Evolutionary conservation across 345 rosid species (phyloP).

Genomic region (Syzygium jambos): DNA sequence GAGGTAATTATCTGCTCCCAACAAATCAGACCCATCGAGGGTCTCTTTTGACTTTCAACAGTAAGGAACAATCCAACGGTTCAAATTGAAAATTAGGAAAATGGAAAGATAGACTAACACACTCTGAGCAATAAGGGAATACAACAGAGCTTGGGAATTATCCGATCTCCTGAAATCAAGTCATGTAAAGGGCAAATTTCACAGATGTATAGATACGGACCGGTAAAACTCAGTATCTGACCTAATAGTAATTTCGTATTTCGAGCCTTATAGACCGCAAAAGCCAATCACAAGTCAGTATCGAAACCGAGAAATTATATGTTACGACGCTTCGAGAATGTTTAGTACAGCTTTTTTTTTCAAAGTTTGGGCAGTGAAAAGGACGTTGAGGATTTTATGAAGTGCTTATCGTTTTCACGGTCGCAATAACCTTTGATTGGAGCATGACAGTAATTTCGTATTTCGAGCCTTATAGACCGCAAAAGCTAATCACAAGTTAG

Average conservation of each 20-base stretch:
- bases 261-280: not conserved
- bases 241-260: not conserved
- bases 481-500: not conserved
- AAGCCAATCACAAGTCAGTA: no score
- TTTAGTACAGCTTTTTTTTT: not conserved
- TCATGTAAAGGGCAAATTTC: not conserved
- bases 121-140: not conserved
- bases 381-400: not conserved
- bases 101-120: not conserved
- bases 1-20: not conserved
- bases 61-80: not conserved
- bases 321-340: fast-evolving
- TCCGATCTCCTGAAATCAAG: not conserved
- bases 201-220: not conserved
- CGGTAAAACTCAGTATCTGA: not conserved
- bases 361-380: not conserved
- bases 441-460: not conserved
- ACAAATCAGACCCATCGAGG: not conserved
- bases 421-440: no score
- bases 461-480: not conserved
- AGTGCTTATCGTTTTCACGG: no score
- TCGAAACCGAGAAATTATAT: not conserved
- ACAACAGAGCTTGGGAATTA: not conserved
- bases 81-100: not conserved
- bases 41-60: not conserved